A percentile compares a stretch with the other conserved stretches of the same genome.
phyloP scores from a whole-genome alignment of 371 early-diverging fungal species.

The Mortierella sp. region DNA sequence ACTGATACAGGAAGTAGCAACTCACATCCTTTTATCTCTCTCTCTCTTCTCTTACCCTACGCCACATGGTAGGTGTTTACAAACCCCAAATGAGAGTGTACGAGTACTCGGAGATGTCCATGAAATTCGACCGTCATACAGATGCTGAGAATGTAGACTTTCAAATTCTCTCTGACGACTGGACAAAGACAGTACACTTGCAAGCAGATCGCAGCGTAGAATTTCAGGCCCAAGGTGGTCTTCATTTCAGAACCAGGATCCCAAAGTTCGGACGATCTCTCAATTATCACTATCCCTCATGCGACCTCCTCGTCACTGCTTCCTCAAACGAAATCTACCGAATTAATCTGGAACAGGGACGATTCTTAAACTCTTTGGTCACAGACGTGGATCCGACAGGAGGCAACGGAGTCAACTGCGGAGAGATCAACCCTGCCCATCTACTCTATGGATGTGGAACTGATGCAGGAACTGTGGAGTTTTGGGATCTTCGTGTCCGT shows the following conservation, averaged over 20 bases:
- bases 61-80: slow-evolving; percentile 78
- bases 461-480: slow-evolving; percentile 89
- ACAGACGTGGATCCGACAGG: slow-evolving; percentile 71
- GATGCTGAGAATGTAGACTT: slow-evolving; percentile 96
- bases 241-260: slow-evolving; percentile 96
- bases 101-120: slow-evolving; percentile 92
- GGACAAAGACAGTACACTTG: slow-evolving; percentile 96
- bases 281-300: slow-evolving; percentile 91
- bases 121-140: slow-evolving; percentile 98
- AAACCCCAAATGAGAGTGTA: slow-evolving; percentile 98
- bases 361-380: slow-evolving; percentile 88
- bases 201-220: slow-evolving; percentile 96
- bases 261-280: slow-evolving; percentile 97
- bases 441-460: slow-evolving; percentile 93
- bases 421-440: slow-evolving; percentile 91
- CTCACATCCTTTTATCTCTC: neutral
- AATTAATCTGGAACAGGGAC: slow-evolving; percentile 95
- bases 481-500: slow-evolving; percentile 93
- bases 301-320: slow-evolving; percentile 92
- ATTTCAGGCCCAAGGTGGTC: slow-evolving; percentile 96
- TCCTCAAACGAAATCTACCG: slow-evolving; percentile 90
- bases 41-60: neutral
- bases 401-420: slow-evolving; percentile 82
- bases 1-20: neutral
- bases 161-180: slow-evolving; percentile 95